phyloP scores from a whole-genome alignment of 352 stramenopile species.

The Blastocystis sp. region DNA sequence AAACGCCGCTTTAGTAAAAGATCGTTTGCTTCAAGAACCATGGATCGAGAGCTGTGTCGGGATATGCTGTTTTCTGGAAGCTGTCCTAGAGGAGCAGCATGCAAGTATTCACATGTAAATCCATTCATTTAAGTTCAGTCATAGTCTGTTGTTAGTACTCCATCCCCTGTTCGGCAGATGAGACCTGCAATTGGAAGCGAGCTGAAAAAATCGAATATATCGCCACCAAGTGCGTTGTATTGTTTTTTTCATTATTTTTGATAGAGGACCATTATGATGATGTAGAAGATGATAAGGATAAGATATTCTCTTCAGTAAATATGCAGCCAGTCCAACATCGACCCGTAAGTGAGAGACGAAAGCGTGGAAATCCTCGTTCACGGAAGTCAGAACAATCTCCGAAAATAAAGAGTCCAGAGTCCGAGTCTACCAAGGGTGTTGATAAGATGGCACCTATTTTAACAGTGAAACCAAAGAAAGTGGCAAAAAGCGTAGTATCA shows the following conservation, averaged over 20 bases:
- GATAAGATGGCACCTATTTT: neutral
- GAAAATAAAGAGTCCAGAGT: no score
- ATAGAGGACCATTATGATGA: neutral
- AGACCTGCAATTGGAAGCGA: neutral
- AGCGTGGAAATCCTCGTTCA: neutral
- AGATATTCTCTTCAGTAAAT: conserved; percentile 45
- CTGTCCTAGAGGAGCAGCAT: conserved; percentile 5
- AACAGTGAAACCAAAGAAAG: neutral
- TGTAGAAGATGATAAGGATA: neutral
- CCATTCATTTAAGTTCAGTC: neutral
- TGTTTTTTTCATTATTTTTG: neutral
- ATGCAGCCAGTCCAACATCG: neutral
- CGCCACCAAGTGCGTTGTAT: neutral
- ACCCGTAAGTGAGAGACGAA: neutral
- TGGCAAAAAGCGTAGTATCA: neutral
- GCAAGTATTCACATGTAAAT: conserved; percentile 44
- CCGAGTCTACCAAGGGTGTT: neutral
- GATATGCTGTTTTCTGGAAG: conserved; percentile 47
- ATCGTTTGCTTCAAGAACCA: neutral
- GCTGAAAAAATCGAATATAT: neutral
- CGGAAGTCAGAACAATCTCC: neutral
- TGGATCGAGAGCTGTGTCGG: conserved; percentile 33
- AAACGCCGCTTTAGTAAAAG: neutral
- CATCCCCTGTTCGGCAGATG: neutral
- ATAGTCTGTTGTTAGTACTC: neutral